Evolutionary conservation across 1,284 basidiomycete species (phyloP).

Genomic region (Taiwanofungus camphoratus): DNA sequence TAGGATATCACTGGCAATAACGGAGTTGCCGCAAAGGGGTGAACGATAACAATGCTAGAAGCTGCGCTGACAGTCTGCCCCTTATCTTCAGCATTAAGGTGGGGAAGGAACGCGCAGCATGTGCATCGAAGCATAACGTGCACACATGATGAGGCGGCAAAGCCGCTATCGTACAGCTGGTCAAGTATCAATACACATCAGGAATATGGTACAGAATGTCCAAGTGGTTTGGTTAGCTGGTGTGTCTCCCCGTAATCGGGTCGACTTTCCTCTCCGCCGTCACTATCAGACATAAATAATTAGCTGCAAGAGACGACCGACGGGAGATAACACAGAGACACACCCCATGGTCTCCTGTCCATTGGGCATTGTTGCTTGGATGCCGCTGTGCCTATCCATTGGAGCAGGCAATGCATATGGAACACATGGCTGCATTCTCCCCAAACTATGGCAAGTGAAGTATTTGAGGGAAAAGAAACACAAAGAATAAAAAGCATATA

Average conservation of each 20-base stretch:
- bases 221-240: no score
- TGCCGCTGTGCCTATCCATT: conserved; percentile 85
- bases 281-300: conserved; percentile 16
- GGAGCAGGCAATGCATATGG: conserved; percentile 92
- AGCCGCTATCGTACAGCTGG: no score
- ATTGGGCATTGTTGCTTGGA: conserved; percentile 93
- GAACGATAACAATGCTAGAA: no score
- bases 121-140: no score
- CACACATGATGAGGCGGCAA: no score
- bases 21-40: no score
- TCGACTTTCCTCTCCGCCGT: conserved; percentile 33
- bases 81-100: no score
- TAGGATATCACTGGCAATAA: no score
- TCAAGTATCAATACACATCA: conserved; percentile 18
- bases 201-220: background rate
- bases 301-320: background rate
- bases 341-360: conserved; percentile 90
- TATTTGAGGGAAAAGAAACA: conserved; percentile 1
- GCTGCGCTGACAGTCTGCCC: no score
- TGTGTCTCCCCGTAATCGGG: conserved; percentile 5
- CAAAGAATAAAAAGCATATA: conserved; percentile 14
- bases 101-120: no score
- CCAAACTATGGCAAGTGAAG: conserved; percentile 62
- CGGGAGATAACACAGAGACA: conserved; percentile 25
- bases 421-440: conserved; percentile 93